Evolutionary conservation across 1,284 basidiomycete species (phyloP).

Genomic region (Puccinia novopanici): DNA sequence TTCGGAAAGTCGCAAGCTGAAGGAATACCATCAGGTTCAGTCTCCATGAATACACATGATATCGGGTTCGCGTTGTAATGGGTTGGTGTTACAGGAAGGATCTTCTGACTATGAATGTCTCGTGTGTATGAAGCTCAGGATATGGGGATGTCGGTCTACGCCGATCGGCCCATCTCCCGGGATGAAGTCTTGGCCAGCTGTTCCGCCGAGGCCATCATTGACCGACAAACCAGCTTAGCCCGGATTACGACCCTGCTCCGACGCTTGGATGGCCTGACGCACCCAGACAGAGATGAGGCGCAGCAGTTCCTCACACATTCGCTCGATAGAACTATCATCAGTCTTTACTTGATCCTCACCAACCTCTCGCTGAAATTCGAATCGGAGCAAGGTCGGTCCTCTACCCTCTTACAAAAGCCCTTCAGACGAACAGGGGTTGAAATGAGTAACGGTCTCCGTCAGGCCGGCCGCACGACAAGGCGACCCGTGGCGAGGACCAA

Average conservation of each 20-base stretch:
- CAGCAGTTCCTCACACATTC: neutral
- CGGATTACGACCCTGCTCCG: neutral
- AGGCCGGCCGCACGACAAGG: neutral
- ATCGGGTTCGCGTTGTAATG: no score
- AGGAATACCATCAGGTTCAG: no score
- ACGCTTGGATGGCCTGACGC: neutral
- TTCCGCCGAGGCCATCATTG: conserved; percentile 23
- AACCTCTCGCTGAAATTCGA: conserved; percentile 6
- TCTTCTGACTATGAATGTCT: no score
- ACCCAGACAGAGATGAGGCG: no score
- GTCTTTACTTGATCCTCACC: conserved; percentile 38
- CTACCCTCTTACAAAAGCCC: no score
- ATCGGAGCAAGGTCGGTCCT: neutral
- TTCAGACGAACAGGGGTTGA: no score
- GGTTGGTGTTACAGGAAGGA: no score
- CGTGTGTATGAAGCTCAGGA: neutral
- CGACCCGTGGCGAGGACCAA: neutral
- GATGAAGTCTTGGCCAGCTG: conserved; percentile 27
- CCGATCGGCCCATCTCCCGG: neutral
- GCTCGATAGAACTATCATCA: conserved; percentile 24
- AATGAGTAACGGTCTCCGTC: no score
- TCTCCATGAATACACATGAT: no score
- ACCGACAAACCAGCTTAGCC: neutral
- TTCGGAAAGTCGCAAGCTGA: no score
- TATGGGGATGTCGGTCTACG: conserved; percentile 21